Percentiles rank a stretch among this genome's conserved stretches.
Evolutionary conservation across 306 rosid species (phyloP).

Genomic region (Macrotyloma uniflorum): DNA sequence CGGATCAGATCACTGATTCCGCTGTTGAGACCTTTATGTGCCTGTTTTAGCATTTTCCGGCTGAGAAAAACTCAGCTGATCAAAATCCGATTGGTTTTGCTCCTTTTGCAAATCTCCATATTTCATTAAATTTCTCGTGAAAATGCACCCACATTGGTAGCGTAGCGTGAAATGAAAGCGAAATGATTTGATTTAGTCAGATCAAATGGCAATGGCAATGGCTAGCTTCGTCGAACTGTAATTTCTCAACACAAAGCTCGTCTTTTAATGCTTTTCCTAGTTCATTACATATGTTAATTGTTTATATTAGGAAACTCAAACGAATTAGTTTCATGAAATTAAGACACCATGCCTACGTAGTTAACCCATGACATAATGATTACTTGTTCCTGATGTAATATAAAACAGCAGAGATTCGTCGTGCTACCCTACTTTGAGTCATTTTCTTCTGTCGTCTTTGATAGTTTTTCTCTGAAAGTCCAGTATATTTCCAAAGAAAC

Average conservation of each 20-base stretch:
- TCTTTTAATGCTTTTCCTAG: not conserved
- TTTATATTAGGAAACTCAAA: not conserved
- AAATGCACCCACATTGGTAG: not conserved
- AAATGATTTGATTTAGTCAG: not conserved
- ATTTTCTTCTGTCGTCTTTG: not conserved
- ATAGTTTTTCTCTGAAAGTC: not conserved
- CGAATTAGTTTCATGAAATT: not conserved
- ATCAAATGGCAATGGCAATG: too few relatives aligned
- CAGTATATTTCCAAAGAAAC: not conserved
- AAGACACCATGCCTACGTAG: not conserved
- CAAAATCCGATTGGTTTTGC: not conserved
- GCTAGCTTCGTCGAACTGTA: too few relatives aligned
- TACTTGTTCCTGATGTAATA: not conserved
- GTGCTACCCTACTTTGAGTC: constrained; percentile 13
- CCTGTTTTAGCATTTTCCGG: not conserved
- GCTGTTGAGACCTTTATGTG: not conserved
- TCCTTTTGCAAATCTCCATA: not conserved
- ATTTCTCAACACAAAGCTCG: not conserved
- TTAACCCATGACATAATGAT: not conserved
- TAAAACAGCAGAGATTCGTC: not conserved
- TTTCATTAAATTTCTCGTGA: not conserved
- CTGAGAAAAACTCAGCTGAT: not conserved
- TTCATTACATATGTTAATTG: not conserved
- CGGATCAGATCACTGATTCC: not conserved
- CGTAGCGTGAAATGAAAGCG: not conserved